Evolutionary conservation across 805 yeast species (phyloP).

Genomic region (Hanseniaspora nectarophila): DNA sequence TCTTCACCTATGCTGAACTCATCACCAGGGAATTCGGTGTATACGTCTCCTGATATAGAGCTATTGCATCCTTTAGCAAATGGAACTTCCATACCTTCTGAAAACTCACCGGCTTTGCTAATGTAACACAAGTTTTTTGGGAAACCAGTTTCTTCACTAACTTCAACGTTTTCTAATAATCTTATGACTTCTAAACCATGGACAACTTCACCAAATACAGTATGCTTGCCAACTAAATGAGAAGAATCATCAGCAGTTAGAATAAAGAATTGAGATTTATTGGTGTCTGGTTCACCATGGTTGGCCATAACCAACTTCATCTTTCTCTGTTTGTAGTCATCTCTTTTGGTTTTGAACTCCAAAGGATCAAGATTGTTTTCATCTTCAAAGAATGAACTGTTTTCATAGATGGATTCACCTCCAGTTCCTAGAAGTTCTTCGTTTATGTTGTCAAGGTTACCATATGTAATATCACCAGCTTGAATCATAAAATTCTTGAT

Average conservation of each 20-base stretch:
- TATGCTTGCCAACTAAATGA: slow-evolving; percentile 64
- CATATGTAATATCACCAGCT: slow-evolving; percentile 47
- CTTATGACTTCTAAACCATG: slow-evolving; percentile 60
- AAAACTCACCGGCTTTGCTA: slow-evolving; percentile 53
- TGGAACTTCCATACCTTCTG: slow-evolving; percentile 41
- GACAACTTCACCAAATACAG: slow-evolving; percentile 62
- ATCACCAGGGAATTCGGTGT: slow-evolving; percentile 71
- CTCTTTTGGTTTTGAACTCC: slow-evolving; percentile 23
- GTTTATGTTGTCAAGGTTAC: slow-evolving; percentile 24
- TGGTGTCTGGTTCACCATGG: slow-evolving; percentile 36
- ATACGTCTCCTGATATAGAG: slow-evolving; percentile 53
- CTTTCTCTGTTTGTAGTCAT: slow-evolving; percentile 27
- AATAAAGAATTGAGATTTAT: slow-evolving; percentile 60
- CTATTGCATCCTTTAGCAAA: slow-evolving; percentile 52
- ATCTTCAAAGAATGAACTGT: slow-evolving; percentile 36
- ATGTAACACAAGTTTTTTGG: slow-evolving; percentile 37
- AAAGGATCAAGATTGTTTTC: slow-evolving; percentile 40
- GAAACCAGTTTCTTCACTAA: slow-evolving; percentile 34
- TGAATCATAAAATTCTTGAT: slow-evolving; percentile 61
- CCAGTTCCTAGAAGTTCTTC: slow-evolving; percentile 30
- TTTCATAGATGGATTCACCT: slow-evolving; percentile 36
- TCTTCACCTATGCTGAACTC: slow-evolving; percentile 49
- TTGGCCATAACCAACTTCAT: slow-evolving; percentile 53
- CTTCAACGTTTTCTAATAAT: slow-evolving; percentile 44
- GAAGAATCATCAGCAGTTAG: slow-evolving; percentile 51